Evolutionary conservation across 352 stramenopile genomes (phyloP).

Genomic region (Aphanomyces cochlioides): DNA sequence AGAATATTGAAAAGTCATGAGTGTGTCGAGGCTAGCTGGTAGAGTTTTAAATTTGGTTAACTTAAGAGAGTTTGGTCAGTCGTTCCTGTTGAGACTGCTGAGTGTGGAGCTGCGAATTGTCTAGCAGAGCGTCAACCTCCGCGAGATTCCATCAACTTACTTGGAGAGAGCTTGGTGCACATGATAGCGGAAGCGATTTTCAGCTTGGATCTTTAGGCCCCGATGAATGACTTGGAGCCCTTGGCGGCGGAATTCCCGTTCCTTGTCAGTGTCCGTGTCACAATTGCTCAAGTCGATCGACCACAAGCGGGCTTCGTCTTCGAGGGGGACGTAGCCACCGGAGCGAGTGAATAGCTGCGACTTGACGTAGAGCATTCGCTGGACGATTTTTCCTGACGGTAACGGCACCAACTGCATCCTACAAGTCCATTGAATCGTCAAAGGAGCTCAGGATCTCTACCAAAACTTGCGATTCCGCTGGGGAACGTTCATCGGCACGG

Average conservation of each 20-base stretch:
- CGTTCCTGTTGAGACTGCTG: too few relatives aligned
- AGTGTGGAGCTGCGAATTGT: too few relatives aligned
- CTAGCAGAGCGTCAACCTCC: too few relatives aligned
- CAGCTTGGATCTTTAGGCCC: not conserved
- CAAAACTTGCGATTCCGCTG: not conserved
- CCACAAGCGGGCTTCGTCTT: not conserved
- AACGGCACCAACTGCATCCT: not conserved
- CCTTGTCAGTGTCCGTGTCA: not conserved
- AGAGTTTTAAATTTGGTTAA: too few relatives aligned
- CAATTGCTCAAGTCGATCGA: not conserved
- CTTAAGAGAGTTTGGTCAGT: too few relatives aligned
- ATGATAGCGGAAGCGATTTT: too few relatives aligned
- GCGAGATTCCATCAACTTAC: too few relatives aligned
- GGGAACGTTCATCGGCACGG: not conserved
- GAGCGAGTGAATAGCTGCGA: not conserved
- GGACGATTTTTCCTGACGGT: not conserved
- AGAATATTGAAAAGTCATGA: too few relatives aligned
- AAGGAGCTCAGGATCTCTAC: not conserved
- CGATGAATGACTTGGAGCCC: not conserved
- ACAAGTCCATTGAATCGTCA: not conserved
- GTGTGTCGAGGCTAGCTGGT: too few relatives aligned
- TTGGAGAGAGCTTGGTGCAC: too few relatives aligned
- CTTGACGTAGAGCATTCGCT: not conserved
- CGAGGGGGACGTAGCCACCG: not conserved
- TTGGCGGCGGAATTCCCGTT: not conserved